Base-by-base conservation (phyloP, 495 filamentous ascomycete genomes). In the Penicillium antarcticum region DNA sequence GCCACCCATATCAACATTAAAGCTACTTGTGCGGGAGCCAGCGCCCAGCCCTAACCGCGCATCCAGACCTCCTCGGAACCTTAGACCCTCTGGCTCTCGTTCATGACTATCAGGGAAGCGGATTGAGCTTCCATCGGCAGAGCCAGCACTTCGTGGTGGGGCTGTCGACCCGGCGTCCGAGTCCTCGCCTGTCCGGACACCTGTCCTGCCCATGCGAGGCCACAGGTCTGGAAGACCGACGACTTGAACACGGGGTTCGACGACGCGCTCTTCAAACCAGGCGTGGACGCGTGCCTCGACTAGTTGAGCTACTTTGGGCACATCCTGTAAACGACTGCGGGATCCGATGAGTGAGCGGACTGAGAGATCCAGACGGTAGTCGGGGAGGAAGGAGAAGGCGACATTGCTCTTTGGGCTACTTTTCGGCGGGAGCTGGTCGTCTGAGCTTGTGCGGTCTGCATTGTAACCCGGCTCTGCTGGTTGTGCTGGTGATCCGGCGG, bases 221-320 rank as follows among this genome's bases (percentile, higher is more conserved):
- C 94, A 98, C 47, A 98, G 71, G 63, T 89, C 94, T 6, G 94
- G 94, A 21, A 98, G 72, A 7, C 88, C 90, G 33, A 98, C 92
- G 46, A 97, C 90, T 63, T 98, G 94, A 53, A 98, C 96, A 19
- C 91, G 80, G 9, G 94, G 94, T 71, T 97, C 94, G 2, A 98
- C 94, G 47, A 88, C 90, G 26, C 94, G 83, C 62, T 97, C 94
- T 65, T 98, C 94, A 57, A 98, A 96, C 94, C 94, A 98, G 21
- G 87, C 83, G 64, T 97, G 94, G 6, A 98, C 79, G 7, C 92
- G 80, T 5, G 85, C 84, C 69, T 98, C 94, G 34, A 98, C 86
- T 3, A 98, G 78, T 64, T 97, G 91, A 0, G 95, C 95, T 42
- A 98, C 95, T 66, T 98, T 98, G 10, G 94, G 94, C 11, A 98